phyloP scores from a whole-genome alignment of 176 grass and related monocot genomes.

The Ananas comosus region DNA sequence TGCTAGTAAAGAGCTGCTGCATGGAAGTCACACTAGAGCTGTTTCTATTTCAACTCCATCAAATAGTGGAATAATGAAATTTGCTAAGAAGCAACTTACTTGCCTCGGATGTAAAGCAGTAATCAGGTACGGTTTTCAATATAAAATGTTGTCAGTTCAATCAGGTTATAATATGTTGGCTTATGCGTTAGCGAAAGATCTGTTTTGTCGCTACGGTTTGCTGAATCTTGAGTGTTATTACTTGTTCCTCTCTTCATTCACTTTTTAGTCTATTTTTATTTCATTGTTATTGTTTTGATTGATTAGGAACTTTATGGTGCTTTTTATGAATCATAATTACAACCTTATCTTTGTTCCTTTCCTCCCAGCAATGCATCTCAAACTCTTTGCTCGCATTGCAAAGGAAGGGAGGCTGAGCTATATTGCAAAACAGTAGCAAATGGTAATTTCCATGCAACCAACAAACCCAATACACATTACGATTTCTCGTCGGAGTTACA shows the following conservation, averaged over 20 bases:
- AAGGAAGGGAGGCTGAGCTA: conserved; percentile 95
- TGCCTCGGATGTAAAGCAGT: conserved; percentile 97
- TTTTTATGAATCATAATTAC: neutral
- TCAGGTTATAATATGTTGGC: no score
- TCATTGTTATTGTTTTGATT: neutral
- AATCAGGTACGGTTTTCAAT: conserved; percentile 45
- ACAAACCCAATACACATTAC: no score
- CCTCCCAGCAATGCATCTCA: conserved; percentile 50
- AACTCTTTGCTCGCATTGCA: conserved; percentile 88
- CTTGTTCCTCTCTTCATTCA: no score
- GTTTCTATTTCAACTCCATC: conserved; percentile 96
- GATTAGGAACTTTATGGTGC: neutral
- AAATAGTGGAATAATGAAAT: conserved; percentile 98
- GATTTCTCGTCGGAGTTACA: no score
- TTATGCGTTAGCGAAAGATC: no score
- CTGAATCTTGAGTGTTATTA: no score
- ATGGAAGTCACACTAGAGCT: conserved; percentile 94
- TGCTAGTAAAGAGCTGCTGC: conserved; percentile 89
- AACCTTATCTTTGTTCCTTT: conserved; percentile 10
- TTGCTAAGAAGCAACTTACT: conserved; percentile 86
- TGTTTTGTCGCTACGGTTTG: no score
- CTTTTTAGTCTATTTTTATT: neutral
- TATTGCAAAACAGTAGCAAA: conserved; percentile 92
- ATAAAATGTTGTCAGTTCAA: no score
- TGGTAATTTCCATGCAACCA: conserved; percentile 29